Conservation (phyloP, 257 asterid genomes). For the Henckelia pumila region DNA sequence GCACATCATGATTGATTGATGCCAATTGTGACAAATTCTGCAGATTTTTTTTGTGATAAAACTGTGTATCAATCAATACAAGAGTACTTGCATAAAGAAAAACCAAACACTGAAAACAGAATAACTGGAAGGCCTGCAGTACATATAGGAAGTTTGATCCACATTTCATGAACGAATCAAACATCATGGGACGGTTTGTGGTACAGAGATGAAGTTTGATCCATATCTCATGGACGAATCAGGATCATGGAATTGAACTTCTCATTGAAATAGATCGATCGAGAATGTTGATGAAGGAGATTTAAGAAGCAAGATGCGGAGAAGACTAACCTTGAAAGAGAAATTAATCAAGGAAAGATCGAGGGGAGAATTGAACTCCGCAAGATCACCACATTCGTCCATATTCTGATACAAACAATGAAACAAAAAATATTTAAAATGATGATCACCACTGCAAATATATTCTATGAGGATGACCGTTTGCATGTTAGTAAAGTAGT, state of each 20-base stretch:
- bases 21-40: conserved; percentile 97
- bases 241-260: neutral
- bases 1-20: conserved; percentile 82
- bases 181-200: too few relatives aligned
- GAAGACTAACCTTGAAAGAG: conserved; percentile 75
- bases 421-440: conserved; percentile 21
- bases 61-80: conserved; percentile 1
- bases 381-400: conserved; percentile 86
- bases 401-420: conserved; percentile 49
- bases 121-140: too few relatives aligned
- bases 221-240: neutral
- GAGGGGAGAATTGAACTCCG: conserved; percentile 63
- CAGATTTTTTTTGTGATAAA: conserved; percentile 12
- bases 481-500: too few relatives aligned
- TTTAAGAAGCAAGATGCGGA: neutral
- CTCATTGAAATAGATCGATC: neutral
- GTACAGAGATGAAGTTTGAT: neutral
- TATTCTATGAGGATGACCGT: neutral
- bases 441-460: conserved; percentile 13
- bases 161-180: neutral
- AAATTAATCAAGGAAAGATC: conserved; percentile 81
- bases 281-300: neutral
- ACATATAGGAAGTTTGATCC: neutral
- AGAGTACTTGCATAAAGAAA: neutral
- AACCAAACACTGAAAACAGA: neutral